Base-by-base conservation (phyloP, 1,139 yeast species). In the Arxiozyma slooffiae region DNA sequence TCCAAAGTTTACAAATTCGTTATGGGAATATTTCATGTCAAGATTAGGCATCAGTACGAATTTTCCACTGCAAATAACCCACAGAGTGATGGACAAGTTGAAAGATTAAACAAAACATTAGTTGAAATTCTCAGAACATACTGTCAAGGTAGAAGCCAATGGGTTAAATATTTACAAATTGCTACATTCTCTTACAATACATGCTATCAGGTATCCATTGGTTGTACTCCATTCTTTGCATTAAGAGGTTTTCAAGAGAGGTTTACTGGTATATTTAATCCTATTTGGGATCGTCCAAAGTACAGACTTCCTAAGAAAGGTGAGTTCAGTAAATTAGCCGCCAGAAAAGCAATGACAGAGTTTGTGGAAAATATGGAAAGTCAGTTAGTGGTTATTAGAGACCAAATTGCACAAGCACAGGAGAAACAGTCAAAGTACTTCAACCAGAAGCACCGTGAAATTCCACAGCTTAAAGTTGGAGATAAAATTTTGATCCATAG, bases 121-220 rank as follows among this genome's bases (percentile, higher is more conserved):
- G 11, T 23, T 20, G 45, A 42, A n/a, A 30, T n/a, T 3, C 14
- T 42, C 5, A n/a, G n/a, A 21, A 17, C 34, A 8, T 21, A 64
- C 64, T 2, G 62, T 26, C 34, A 26, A 26, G 34, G 14, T 26
- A 60, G 46, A 51, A 57, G 26, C 58, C 59, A 22, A 59, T 60
- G 2, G 37, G 21, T 24, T 7, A 4, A 17, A n/a, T 37, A 20
- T 23, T 17, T 37, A 7, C 17, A 22, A 8, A 4, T 22, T 41
- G 3, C 21, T 7, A 30, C 16, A 23, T 44, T 44, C 9, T 16
- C 36, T 16, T 44, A 38, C 36, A 44, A n/a, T n/a, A 34, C 34
- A 36, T 36, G 26, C 5, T 23, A 23, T 23, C 7, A 5, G 11
- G 9, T 9, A 26, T 14, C 26, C 34, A 26, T 7, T 26, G 14